Percentiles rank a stretch among this genome's conserved stretches.
phyloP scores from a whole-genome alignment of 1,284 basidiomycete species.

The Boletellus deceptivus region DNA sequence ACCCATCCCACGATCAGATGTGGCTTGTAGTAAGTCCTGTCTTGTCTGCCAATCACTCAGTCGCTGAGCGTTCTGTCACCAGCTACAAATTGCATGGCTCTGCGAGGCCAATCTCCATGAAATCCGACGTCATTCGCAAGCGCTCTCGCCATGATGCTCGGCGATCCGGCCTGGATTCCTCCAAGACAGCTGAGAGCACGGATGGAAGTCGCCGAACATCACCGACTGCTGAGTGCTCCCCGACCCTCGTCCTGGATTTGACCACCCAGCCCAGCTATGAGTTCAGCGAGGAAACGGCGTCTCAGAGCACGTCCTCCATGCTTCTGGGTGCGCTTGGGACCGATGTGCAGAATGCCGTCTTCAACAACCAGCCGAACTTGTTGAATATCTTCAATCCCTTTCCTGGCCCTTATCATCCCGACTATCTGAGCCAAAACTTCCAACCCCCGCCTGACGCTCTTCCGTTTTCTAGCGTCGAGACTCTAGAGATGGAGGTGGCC shows the following conservation, averaged over 20 bases:
- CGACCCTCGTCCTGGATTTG: constrained; percentile 63
- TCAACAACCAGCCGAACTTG: constrained; percentile 24
- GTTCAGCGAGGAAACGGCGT: constrained; percentile 39
- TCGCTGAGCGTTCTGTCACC: constrained; percentile 7
- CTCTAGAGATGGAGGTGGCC: constrained; percentile 35
- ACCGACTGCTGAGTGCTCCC: constrained; percentile 29
- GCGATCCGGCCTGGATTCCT: too few relatives aligned
- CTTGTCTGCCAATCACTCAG: constrained; percentile 6
- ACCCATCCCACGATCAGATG: constrained; percentile 32
- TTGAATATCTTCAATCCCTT: constrained; percentile 35
- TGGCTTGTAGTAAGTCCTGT: constrained; percentile 57
- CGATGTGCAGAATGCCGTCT: constrained; percentile 31
- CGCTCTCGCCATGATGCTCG: constrained; percentile 37
- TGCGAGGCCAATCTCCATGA: constrained; percentile 81
- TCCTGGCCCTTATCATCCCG: constrained; percentile 35
- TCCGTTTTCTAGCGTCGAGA: constrained; percentile 33
- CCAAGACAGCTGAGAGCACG: constrained; percentile 46
- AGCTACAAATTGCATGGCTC: constrained; percentile 80
- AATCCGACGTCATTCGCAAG: constrained; percentile 81
- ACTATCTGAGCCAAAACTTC: constrained; percentile 53
- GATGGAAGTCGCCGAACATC: constrained; percentile 45
- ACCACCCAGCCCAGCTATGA: constrained; percentile 53
- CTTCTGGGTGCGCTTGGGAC: constrained; percentile 62
- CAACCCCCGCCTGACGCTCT: constrained; percentile 47
- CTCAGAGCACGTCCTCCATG: constrained; percentile 51